Base-by-base conservation (phyloP, 441 rosid species). In the Pelargonium fulgidum region DNA sequence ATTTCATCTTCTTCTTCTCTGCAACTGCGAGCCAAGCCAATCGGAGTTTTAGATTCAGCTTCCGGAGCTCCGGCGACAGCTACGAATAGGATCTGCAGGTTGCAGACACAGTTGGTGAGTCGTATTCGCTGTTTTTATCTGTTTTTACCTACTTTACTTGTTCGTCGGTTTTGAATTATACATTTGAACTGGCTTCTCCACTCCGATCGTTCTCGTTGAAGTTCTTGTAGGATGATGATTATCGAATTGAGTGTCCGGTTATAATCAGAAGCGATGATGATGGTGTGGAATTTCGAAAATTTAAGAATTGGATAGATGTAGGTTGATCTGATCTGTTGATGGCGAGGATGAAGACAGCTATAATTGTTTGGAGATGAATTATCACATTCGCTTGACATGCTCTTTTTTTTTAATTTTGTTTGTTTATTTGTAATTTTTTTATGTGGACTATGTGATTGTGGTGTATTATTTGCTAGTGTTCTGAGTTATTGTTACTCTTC, bases 41-140 rank as follows among this genome's bases (percentile, higher is more conserved):
- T 58, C 62, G 5, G 13, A 58, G 7, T 36, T 36, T 5, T 10
- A 6, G 62, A 19, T 26, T 8, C 20, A 58, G 13, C 62, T 58
- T 8, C 41, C 62, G 10, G 13, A 19, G 26, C 62, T 58, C 62
- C 62, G 62, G 62, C 62, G 62, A 19, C 62, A 22, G 62, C 62
- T 19, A 19, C 29, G 62, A 20, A 19, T 19, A 20, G 62, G 62
- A 58, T 58, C 62, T 58, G 62, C 20, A 17, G 62, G 29, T 9
- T 9, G 2, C 62, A 19, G 62, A 3, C 62, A 58, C 62, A 58
- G 62, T 11, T 58, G 62, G 62, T 58, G 62, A 58, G 62, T 19
- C 62, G 62, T 58, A 24, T 58, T 20, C 62, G 20, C 62, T 58
- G 14, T 3, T 17, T 58, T 58, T 20, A 8, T 54, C 14, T 0